Conservation (phyloP, 257 asterid species). For the Nicotiana tabacum region DNA sequence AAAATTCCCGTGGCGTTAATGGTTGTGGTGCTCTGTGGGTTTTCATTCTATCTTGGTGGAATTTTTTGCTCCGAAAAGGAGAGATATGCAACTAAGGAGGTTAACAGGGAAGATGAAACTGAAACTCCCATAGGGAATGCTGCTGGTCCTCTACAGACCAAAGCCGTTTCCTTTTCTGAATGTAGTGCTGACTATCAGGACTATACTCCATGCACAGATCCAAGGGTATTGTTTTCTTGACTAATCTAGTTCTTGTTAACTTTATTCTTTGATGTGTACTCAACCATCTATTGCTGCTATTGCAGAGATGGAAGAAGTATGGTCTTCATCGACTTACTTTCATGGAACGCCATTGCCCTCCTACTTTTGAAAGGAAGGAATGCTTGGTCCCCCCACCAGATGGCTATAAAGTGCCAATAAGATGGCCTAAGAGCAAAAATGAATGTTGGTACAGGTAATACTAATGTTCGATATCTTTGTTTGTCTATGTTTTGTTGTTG, state of each 20-base stretch:
- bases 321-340: conserved; percentile 53
- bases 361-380: conserved; percentile 58
- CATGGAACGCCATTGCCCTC: conserved; percentile 93
- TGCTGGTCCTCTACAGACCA: conserved; percentile 45
- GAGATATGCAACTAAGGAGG: conserved; percentile 19
- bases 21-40: conserved; percentile 73
- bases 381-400: conserved; percentile 88
- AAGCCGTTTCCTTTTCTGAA: conserved; percentile 54
- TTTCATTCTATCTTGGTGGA: conserved; percentile 98
- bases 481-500: not conserved
- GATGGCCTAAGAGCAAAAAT: conserved; percentile 87
- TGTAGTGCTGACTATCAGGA: conserved; percentile 77
- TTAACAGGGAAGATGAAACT: conserved; percentile 12
- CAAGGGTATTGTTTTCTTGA: conserved; percentile 44
- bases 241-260: not conserved
- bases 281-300: not conserved
- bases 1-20: conserved; percentile 55
- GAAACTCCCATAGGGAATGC: conserved; percentile 32
- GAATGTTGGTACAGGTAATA: conserved; percentile 88
- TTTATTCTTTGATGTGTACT: not conserved
- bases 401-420: conserved; percentile 70
- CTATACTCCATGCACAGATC: conserved; percentile 99
- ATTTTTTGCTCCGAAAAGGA: conserved; percentile 72
- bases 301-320: conserved; percentile 78
- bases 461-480: not conserved